phyloP scores from a whole-genome alignment of 2,329 filamentous ascomycete genomes.

The Cladosporium sp. region DNA sequence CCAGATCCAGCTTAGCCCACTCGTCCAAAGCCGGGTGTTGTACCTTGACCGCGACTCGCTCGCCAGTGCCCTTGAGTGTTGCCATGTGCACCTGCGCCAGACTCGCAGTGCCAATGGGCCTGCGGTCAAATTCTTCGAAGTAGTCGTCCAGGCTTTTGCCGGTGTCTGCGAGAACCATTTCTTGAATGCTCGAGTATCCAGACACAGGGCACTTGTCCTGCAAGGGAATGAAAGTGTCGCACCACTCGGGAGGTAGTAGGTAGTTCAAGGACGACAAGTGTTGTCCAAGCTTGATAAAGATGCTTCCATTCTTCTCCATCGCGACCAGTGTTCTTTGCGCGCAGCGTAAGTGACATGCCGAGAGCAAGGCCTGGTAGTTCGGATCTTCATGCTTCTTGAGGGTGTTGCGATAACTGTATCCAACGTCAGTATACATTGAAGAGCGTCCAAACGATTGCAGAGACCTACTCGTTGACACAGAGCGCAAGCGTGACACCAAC shows the following conservation, averaged over 20 bases:
- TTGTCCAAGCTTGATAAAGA: conserved; percentile 97
- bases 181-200: conserved; percentile 76
- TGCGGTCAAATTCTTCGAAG: conserved; percentile 76
- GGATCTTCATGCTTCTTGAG: conserved; percentile 66
- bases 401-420: conserved; percentile 74
- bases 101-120: conserved; percentile 87
- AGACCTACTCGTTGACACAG: conserved; percentile 77
- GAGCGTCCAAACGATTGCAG: not conserved
- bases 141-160: conserved; percentile 72
- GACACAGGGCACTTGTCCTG: conserved; percentile 96
- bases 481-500: conserved; percentile 71
- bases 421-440: conserved; percentile 5
- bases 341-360: conserved; percentile 86
- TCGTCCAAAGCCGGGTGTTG: conserved; percentile 87
- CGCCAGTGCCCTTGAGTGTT: conserved; percentile 72
- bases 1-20: conserved; percentile 84
- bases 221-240: conserved; percentile 87
- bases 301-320: conserved; percentile 92
- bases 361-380: conserved; percentile 62
- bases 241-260: conserved; percentile 86
- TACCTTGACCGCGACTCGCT: conserved; percentile 91
- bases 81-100: conserved; percentile 92
- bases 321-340: conserved; percentile 81
- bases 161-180: conserved; percentile 83
- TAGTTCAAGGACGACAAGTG: conserved; percentile 97